Conservation (phyloP, 2,329 filamentous ascomycete species). For the Cordyceps farinosa region DNA sequence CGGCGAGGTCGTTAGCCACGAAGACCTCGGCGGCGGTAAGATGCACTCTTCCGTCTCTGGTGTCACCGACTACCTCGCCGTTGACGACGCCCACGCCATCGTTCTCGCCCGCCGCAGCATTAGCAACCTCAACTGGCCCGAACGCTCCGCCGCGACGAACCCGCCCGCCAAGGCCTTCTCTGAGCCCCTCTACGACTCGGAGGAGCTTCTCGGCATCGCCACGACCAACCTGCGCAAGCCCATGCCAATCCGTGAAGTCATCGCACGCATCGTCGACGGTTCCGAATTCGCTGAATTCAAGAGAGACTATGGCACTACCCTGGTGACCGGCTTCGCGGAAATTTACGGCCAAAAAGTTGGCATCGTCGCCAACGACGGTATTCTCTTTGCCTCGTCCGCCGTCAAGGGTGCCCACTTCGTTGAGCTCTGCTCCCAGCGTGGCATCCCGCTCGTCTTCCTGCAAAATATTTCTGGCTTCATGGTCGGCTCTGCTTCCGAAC, state of each 20-base stretch:
- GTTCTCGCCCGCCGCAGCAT: constrained; percentile 80
- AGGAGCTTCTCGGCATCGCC: constrained; percentile 83
- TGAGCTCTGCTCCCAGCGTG: constrained; percentile 85
- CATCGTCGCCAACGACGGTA: constrained; percentile 94
- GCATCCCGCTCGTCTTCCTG: constrained; percentile 85
- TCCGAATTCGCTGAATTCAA: constrained; percentile 94
- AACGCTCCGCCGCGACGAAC: constrained; percentile 36
- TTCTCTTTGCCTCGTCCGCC: constrained; percentile 83
- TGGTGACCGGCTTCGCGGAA: constrained; percentile 86
- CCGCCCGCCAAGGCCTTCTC: constrained; percentile 48
- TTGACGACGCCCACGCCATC: constrained; percentile 89
- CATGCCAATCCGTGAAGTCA: constrained; percentile 83
- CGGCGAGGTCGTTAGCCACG: constrained; percentile 83
- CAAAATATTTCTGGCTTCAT: constrained; percentile 99
- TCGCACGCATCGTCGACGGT: constrained; percentile 88
- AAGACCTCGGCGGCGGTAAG: constrained; percentile 85
- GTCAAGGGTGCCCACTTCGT: constrained; percentile 97
- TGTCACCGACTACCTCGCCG: constrained; percentile 91
- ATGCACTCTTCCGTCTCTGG: constrained; percentile 89
- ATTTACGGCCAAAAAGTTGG: constrained; percentile 90
- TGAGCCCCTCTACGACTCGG: constrained; percentile 75
- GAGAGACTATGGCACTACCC: constrained; percentile 78
- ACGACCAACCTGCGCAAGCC: constrained; percentile 85
- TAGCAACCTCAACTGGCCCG: constrained; percentile 85
- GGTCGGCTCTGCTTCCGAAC: constrained; percentile 90